Conservation (phyloP, 108 stramenopile species). For the Skeletonema marinoi region DNA sequence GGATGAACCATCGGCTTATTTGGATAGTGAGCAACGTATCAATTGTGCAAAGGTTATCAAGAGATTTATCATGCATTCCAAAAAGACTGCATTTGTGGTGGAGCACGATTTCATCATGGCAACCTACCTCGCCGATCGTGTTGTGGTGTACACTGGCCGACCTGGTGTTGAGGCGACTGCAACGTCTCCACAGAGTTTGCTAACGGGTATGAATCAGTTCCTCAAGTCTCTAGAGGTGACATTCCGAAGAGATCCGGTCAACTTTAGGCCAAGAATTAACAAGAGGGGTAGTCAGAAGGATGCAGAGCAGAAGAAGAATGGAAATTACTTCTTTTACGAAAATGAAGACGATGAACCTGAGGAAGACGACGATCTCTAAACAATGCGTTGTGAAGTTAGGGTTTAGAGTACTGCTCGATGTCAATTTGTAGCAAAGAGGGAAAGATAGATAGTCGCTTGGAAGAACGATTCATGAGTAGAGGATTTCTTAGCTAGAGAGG, state of each 20-base stretch:
- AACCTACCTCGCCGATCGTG: constrained; percentile 97
- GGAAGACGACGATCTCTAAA: constrained; percentile 60
- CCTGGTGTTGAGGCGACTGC: constrained; percentile 98
- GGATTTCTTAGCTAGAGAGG: not conserved
- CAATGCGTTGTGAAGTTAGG: not conserved
- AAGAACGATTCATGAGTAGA: not conserved
- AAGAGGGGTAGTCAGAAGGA: constrained; percentile 95
- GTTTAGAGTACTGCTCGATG: not conserved
- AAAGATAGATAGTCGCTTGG: not conserved
- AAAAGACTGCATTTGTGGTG: constrained; percentile 98
- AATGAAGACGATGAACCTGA: constrained; percentile 69
- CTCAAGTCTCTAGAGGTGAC: constrained; percentile 95
- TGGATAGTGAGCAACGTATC: constrained; percentile 99
- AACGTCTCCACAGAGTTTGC: constrained; percentile 89
- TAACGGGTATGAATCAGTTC: constrained; percentile 99
- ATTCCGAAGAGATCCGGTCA: constrained; percentile 98
- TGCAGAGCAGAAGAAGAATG: constrained; percentile 94
- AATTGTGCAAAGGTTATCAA: constrained; percentile 99
- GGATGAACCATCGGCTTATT: constrained; percentile 98
- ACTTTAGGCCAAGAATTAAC: constrained; percentile 98
- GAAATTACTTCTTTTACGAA: constrained; percentile 97
- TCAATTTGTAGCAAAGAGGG: not conserved
- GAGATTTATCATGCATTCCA: constrained; percentile 97
- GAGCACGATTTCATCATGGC: constrained; percentile 99
- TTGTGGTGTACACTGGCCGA: constrained; percentile 95